These are phyloP conservation scores for Cryptosporidium ubiquitum DNA, from an alignment of 169 alveolate species.

Conservation along the genomic window DNA sequence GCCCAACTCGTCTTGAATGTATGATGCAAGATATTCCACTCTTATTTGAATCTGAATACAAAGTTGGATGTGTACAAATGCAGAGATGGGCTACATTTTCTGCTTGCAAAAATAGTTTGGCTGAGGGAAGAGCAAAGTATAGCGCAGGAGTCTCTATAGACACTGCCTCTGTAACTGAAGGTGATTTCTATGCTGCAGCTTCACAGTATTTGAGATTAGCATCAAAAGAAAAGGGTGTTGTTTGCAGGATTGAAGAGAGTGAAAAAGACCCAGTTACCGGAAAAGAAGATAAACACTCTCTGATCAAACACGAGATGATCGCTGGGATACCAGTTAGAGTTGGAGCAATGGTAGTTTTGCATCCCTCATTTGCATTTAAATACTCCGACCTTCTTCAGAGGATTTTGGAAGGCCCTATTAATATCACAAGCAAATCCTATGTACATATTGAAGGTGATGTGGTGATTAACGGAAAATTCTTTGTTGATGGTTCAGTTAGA, in stretches of 20 bases:
- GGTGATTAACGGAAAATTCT: slow-evolving; percentile 43
- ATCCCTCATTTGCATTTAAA: slow-evolving; percentile 86
- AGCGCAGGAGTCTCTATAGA: slow-evolving; percentile 81
- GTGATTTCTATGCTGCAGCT: slow-evolving; percentile 83
- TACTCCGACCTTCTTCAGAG: slow-evolving; percentile 82
- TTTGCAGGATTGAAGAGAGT: slow-evolving; percentile 71
- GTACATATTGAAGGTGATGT: slow-evolving; percentile 59
- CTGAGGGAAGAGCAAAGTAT: slow-evolving; percentile 81
- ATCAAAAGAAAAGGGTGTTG: slow-evolving; percentile 45
- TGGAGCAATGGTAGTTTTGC: slow-evolving; percentile 86
- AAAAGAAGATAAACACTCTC: slow-evolving; percentile 6
- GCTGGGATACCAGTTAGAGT: slow-evolving; percentile 81
- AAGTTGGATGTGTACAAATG: slow-evolving; percentile 85
- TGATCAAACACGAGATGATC: slow-evolving; percentile 46
- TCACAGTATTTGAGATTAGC: slow-evolving; percentile 77
- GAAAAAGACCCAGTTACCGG: slow-evolving; percentile 62
- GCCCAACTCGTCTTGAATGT: slow-evolving; percentile 94
- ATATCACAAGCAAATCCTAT: slow-evolving; percentile 34
- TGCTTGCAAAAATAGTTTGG: slow-evolving; percentile 86
- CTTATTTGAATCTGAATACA: slow-evolving; percentile 79
- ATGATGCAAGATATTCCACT: slow-evolving; percentile 91
- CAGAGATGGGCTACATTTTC: slow-evolving; percentile 87
- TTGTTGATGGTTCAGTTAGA: slow-evolving; percentile 57
- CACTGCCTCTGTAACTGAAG: slow-evolving; percentile 84
- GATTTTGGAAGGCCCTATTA: slow-evolving; percentile 71